Conservation (phyloP, 139 green algal species). For the Parachlorella kessleri region DNA sequence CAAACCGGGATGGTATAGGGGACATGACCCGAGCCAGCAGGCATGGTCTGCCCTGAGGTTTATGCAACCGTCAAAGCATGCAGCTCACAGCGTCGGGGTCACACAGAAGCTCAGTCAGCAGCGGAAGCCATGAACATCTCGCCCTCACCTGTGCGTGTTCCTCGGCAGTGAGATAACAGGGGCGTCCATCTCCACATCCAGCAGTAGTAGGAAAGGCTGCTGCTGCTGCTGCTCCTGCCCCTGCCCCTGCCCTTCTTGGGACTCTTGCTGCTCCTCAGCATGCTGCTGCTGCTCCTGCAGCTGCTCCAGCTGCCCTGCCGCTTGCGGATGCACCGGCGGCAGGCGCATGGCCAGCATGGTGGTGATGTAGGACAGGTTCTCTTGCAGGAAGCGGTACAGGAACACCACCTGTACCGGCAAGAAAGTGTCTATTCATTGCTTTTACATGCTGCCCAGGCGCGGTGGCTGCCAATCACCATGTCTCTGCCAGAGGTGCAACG, state of each 20-base stretch:
- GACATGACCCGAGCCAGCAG: not conserved
- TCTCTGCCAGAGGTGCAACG: too few species aligned
- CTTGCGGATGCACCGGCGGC: not conserved
- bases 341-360: constrained; percentile 50
- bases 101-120: too few species aligned
- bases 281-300: not conserved
- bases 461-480: too few species aligned
- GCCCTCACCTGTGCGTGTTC: constrained; percentile 40
- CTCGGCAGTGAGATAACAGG: constrained; percentile 83
- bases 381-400: constrained; percentile 85
- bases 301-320: not conserved
- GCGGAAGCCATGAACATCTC: too few species aligned
- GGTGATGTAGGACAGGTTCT: constrained; percentile 52
- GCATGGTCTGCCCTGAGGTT: not conserved
- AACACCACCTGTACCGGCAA: constrained; percentile 80
- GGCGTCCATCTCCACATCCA: constrained; percentile 75
- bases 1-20: not conserved
- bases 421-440: too few species aligned
- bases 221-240: not conserved
- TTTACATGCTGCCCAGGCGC: too few species aligned
- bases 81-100: too few species aligned
- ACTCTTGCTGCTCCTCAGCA: constrained; percentile 6
- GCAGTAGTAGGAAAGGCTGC: constrained; percentile 59
- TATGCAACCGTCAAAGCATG: too few species aligned
- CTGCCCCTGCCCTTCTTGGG: not conserved